These are phyloP conservation scores for Tilletia horrida DNA, from an alignment of 1,284 basidiomycete genomes.

Conservation along the genomic window DNA sequence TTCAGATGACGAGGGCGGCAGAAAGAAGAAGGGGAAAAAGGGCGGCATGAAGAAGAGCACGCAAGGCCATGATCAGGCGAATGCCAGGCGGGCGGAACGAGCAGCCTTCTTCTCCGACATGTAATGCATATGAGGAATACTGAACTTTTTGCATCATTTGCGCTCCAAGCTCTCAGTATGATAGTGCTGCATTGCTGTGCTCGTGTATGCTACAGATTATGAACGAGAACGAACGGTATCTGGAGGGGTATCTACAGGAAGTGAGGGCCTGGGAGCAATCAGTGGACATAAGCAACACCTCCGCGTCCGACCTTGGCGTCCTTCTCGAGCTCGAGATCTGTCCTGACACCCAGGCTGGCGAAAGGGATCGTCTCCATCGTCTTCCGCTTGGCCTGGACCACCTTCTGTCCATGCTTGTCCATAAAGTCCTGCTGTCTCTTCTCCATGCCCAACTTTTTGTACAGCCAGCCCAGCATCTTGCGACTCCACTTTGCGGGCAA, in stretches of 20 bases:
- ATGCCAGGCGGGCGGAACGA: background rate
- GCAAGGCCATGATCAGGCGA: background rate
- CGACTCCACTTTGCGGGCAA: constrained; percentile 32
- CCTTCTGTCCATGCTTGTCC: constrained; percentile 30
- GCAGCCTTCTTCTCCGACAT: constrained; percentile 6
- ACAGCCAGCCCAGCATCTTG: constrained; percentile 34
- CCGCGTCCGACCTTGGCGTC: constrained; percentile 31
- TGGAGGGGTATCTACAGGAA: background rate
- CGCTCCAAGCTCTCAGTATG: too few relatives aligned
- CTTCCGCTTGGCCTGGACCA: constrained; percentile 27
- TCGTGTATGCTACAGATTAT: too few relatives aligned
- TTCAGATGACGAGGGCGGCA: background rate
- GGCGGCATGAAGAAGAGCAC: constrained; percentile 14
- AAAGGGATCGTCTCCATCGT: constrained; percentile 33
- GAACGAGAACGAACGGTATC: too few relatives aligned
- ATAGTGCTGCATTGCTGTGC: too few relatives aligned
- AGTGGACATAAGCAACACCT: constrained; percentile 23
- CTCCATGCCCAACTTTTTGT: constrained; percentile 35
- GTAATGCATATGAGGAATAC: background rate
- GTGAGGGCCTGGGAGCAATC: background rate
- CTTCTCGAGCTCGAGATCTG: constrained; percentile 34
- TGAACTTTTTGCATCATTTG: background rate
- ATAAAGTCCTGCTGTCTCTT: constrained; percentile 29
- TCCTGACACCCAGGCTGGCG: constrained; percentile 40
- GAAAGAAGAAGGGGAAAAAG: background rate